Conservation (phyloP, 495 filamentous ascomycete species). For the Hypomontagnella submonticulosa region DNA sequence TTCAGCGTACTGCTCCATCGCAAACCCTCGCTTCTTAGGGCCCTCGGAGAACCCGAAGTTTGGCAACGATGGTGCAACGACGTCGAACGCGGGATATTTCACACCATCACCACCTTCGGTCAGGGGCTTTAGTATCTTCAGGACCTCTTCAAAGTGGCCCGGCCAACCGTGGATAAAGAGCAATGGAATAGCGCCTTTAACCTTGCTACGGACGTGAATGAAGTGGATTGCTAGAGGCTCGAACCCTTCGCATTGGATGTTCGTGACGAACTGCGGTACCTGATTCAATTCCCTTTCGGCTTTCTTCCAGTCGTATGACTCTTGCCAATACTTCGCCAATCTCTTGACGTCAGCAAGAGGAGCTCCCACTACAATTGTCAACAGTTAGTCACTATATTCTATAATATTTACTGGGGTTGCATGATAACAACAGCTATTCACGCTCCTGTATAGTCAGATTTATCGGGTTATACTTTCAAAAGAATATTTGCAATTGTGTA, state of each 20-base stretch:
- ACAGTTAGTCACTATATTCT: slow-evolving; percentile 1
- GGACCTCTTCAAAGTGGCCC: slow-evolving; percentile 74
- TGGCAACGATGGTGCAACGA: slow-evolving; percentile 73
- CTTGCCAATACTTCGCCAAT: slow-evolving; percentile 60
- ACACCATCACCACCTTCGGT: slow-evolving; percentile 53
- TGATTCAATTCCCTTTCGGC: slow-evolving; percentile 63
- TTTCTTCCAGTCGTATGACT: slow-evolving; percentile 58
- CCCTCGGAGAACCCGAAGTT: slow-evolving; percentile 74
- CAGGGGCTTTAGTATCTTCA: slow-evolving; percentile 69
- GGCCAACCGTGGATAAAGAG: slow-evolving; percentile 74
- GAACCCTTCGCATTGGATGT: slow-evolving; percentile 59
- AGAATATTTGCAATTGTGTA: background rate
- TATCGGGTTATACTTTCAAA: background rate
- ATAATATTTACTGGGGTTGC: background rate
- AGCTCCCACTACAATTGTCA: slow-evolving; percentile 45
- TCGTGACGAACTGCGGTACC: slow-evolving; percentile 66
- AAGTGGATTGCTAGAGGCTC: slow-evolving; percentile 62
- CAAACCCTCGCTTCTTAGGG: slow-evolving; percentile 65
- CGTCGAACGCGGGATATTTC: slow-evolving; percentile 66
- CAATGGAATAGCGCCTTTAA: slow-evolving; percentile 64
- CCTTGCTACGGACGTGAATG: slow-evolving; percentile 63
- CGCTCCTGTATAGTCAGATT: background rate
- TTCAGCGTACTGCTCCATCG: slow-evolving; percentile 68
- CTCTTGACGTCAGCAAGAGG: slow-evolving; percentile 64
- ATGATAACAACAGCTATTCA: background rate